phyloP scores from a whole-genome alignment of 2,329 filamentous ascomycete genomes.

The Talaromyces funiculosus region DNA sequence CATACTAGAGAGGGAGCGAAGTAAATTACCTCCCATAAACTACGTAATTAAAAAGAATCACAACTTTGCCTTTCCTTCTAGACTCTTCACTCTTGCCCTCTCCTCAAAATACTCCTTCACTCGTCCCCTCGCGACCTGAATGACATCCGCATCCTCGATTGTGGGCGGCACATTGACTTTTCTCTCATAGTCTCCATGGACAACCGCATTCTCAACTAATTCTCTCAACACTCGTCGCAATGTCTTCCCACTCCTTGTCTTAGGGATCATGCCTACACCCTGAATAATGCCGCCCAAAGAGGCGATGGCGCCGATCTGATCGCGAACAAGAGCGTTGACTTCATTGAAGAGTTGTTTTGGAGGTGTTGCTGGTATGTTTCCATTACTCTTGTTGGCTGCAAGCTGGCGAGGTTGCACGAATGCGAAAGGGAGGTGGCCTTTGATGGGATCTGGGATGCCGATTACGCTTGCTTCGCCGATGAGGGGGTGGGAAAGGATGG shows the following conservation, averaged over 20 bases:
- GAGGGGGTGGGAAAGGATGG: constrained; percentile 70
- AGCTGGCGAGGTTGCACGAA: constrained; percentile 59
- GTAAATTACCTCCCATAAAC: not conserved
- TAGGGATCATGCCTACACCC: constrained; percentile 80
- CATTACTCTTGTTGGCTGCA: constrained; percentile 43
- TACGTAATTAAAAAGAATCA: constrained; percentile 19
- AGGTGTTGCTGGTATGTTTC: constrained; percentile 28
- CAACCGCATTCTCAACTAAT: constrained; percentile 69
- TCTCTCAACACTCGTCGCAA: constrained; percentile 74
- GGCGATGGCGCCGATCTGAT: constrained; percentile 82
- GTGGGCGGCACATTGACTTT: constrained; percentile 72
- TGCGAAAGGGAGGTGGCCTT: constrained; percentile 87
- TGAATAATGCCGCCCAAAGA: constrained; percentile 79
- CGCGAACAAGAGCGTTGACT: constrained; percentile 56
- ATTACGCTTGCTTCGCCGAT: constrained; percentile 84
- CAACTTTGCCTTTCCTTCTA: constrained; percentile 39
- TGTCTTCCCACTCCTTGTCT: constrained; percentile 89
- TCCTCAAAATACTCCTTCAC: constrained; percentile 70
- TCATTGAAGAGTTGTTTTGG: constrained; percentile 41
- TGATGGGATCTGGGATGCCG: constrained; percentile 75
- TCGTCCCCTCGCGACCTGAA: constrained; percentile 66
- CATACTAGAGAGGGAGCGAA: not conserved
- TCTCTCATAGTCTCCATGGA: constrained; percentile 65
- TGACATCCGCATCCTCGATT: constrained; percentile 71
- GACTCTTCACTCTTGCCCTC: constrained; percentile 23